Evolutionary conservation across 345 rosid genomes (phyloP).

Genomic region (Populus tremula): DNA sequence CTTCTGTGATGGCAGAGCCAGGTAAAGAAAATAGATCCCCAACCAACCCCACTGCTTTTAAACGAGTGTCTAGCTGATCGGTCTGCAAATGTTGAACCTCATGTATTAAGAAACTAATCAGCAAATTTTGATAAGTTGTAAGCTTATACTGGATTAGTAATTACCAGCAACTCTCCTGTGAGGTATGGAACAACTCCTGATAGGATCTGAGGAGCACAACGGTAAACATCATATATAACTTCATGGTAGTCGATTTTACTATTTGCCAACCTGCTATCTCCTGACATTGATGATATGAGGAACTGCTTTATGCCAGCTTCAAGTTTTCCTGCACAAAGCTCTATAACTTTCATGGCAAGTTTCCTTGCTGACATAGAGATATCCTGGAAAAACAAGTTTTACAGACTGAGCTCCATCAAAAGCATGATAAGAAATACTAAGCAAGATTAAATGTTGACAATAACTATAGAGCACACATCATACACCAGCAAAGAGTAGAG

Average conservation of each 20-base stretch:
- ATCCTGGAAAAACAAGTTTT: constrained; percentile 48
- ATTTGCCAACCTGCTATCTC: constrained; percentile 54
- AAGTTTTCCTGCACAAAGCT: constrained; percentile 78
- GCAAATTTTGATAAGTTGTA: not conserved
- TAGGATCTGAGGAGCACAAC: constrained; percentile 81
- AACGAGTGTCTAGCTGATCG: constrained; percentile 80
- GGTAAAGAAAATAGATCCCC: constrained; percentile 88
- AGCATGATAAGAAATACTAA: constrained; percentile 2
- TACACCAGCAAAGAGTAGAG: constrained; percentile 14
- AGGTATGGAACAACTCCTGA: constrained; percentile 84
- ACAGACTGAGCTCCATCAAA: constrained; percentile 25
- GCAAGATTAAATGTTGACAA: not conserved
- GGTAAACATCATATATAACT: constrained; percentile 75
- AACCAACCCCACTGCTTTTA: constrained; percentile 78
- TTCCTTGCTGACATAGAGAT: constrained; percentile 62
- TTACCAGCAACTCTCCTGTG: constrained; percentile 96
- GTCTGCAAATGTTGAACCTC: constrained; percentile 51
- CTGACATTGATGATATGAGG: constrained; percentile 84
- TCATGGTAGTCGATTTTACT: constrained; percentile 80
- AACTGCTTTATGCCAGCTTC: constrained; percentile 84
- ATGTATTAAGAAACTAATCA: constrained; percentile 22
- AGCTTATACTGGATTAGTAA: constrained; percentile 9
- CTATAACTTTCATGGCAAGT: constrained; percentile 88
- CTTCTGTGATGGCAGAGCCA: constrained; percentile 55
- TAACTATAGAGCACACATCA: not conserved